Evolutionary conservation across 2,329 filamentous ascomycete genomes (phyloP).

Genomic region (Nannizziopsis barbatae): DNA sequence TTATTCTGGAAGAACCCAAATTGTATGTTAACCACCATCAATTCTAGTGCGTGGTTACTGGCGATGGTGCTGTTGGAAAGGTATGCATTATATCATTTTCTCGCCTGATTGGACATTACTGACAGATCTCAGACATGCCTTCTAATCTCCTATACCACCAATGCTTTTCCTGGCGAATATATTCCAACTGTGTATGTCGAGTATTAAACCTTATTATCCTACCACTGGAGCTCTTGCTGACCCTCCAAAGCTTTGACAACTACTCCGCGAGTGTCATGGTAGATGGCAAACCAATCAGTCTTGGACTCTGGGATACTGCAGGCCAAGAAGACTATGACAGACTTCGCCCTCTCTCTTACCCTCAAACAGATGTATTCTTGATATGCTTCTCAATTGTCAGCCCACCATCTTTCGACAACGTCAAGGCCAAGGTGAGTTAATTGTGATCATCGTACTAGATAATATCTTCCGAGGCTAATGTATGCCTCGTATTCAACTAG

Average conservation of each 20-base stretch:
- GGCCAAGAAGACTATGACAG: slow-evolving; percentile 98
- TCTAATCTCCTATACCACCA: slow-evolving; percentile 97
- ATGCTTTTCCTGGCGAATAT: slow-evolving; percentile 99
- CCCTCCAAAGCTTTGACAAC: slow-evolving; percentile 71
- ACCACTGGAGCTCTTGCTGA: not conserved
- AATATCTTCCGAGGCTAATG: not conserved
- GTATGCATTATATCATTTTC: slow-evolving; percentile 40
- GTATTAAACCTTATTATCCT: slow-evolving; percentile 1
- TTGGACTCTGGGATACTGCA: slow-evolving; percentile 96
- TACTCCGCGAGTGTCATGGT: slow-evolving; percentile 99
- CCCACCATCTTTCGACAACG: slow-evolving; percentile 97
- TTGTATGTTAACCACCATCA: slow-evolving; percentile 6
- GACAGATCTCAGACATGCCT: slow-evolving; percentile 67
- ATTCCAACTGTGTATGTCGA: slow-evolving; percentile 70
- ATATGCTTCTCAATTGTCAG: slow-evolving; percentile 98
- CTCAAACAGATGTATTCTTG: slow-evolving; percentile 94
- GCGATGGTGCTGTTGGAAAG: slow-evolving; percentile 98
- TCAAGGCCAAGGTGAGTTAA: slow-evolving; percentile 77
- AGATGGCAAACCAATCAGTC: slow-evolving; percentile 91
- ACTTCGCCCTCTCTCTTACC: slow-evolving; percentile 88
- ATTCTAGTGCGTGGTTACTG: slow-evolving; percentile 86
- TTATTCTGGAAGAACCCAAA: not conserved
- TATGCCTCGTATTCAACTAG: slow-evolving; percentile 38
- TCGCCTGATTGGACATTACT: slow-evolving; percentile 7
- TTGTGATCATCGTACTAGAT: not conserved